phyloP scores from a whole-genome alignment of 2,329 filamentous ascomycete species.

The Xylariaceae sp. region DNA sequence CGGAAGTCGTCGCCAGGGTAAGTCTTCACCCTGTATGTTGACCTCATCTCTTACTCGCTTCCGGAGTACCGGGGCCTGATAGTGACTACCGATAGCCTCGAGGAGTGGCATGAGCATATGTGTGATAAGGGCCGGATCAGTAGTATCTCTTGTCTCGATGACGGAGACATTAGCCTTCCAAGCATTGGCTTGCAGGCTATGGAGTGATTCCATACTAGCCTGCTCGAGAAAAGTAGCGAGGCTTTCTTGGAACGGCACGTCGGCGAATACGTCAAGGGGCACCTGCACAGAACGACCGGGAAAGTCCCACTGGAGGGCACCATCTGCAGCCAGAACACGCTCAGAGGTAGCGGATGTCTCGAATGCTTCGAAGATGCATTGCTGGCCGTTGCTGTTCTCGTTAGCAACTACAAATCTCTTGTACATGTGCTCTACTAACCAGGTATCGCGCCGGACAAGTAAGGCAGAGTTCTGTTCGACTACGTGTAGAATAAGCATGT shows the following conservation, averaged over 20 bases:
- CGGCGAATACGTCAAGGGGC: slow-evolving; percentile 33
- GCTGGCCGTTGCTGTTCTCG: slow-evolving; percentile 9
- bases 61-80: slow-evolving; percentile 36
- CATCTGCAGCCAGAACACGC: slow-evolving; percentile 42
- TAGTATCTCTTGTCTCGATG: slow-evolving; percentile 55
- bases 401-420: too few relatives aligned
- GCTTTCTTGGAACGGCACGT: slow-evolving; percentile 41
- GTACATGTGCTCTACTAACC: slow-evolving; percentile 11
- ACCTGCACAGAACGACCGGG: slow-evolving; percentile 47
- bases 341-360: slow-evolving; percentile 50
- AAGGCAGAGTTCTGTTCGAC: slow-evolving; percentile 26
- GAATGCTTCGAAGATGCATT: slow-evolving; percentile 51
- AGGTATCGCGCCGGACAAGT: slow-evolving; percentile 17
- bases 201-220: slow-evolving; percentile 49
- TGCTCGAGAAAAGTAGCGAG: slow-evolving; percentile 53
- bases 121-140: slow-evolving; percentile 53
- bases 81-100: slow-evolving; percentile 45
- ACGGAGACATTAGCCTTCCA: slow-evolving; percentile 47
- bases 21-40: slow-evolving; percentile 40
- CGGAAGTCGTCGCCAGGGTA: slow-evolving; percentile 60
- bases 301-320: slow-evolving; percentile 52
- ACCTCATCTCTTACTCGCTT: slow-evolving; percentile 65
- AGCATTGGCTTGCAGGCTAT: slow-evolving; percentile 47
- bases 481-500: slow-evolving; percentile 22
- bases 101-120: slow-evolving; percentile 59